Percentiles rank a stretch among this genome's conserved stretches.
Conservation (phyloP, 129 eudicot genomes). For the Mikania micrantha region DNA sequence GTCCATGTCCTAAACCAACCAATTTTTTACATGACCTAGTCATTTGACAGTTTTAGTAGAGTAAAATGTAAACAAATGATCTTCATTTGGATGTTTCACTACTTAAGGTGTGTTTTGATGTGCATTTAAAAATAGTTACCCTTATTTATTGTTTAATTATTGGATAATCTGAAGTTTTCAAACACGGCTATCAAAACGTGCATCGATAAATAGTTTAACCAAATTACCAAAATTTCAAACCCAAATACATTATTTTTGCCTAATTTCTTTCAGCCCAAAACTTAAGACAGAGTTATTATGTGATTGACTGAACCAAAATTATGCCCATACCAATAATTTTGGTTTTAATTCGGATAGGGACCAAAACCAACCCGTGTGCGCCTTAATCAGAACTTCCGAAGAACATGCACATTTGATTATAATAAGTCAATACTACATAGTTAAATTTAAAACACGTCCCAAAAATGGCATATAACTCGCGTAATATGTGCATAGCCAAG, state of each 20-base stretch:
- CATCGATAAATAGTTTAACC: background rate
- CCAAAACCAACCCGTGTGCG: background rate
- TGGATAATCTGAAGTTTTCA: background rate
- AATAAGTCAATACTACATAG: background rate
- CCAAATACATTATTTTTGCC: background rate
- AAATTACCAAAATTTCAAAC: background rate
- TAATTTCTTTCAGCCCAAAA: background rate
- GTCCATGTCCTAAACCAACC: slow-evolving; percentile 48
- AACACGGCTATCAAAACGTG: background rate
- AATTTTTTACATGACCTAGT: background rate
- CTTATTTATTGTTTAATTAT: background rate
- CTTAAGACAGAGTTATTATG: no score
- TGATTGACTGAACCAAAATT: no score
- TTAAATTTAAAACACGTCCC: background rate
- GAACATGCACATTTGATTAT: background rate
- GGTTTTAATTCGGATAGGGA: no score
- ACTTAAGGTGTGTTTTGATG: background rate
- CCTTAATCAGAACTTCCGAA: background rate
- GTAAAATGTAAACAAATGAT: background rate
- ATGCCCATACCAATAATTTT: no score
- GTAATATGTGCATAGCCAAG: background rate
- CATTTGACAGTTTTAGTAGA: background rate
- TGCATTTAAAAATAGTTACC: background rate
- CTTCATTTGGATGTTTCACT: background rate
- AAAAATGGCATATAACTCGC: background rate